Conservation (phyloP, 2,329 filamentous ascomycete species). For the Colletotrichum cordylinicola region DNA sequence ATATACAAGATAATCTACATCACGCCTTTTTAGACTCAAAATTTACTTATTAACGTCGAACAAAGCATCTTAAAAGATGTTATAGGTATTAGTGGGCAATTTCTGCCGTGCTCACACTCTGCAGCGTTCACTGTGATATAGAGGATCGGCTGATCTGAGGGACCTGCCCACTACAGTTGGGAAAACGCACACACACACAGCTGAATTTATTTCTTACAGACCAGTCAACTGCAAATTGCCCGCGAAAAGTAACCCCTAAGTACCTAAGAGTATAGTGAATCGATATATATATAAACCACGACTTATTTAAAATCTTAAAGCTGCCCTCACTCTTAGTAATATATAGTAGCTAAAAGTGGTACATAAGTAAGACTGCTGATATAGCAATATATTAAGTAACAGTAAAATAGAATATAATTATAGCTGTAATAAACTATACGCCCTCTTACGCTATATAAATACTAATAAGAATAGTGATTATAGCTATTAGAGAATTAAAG, state of each 20-base stretch:
- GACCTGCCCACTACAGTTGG: not conserved
- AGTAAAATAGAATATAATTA: not conserved
- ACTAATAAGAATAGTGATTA: conserved; percentile 54
- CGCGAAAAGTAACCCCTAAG: not conserved
- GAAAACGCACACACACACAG: not conserved
- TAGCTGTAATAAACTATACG: conserved; percentile 47
- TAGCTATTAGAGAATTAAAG: conserved; percentile 54
- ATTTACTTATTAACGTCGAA: not conserved
- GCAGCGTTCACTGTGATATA: not conserved
- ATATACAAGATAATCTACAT: not conserved
- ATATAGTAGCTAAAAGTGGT: not conserved
- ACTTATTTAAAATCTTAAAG: not conserved
- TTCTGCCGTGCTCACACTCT: not conserved
- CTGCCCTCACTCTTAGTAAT: not conserved
- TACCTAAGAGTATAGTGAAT: no score
- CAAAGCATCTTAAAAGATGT: not conserved
- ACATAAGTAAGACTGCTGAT: not conserved
- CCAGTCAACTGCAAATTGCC: not conserved
- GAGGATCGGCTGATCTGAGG: not conserved
- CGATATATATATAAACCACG: not conserved
- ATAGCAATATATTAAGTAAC: not conserved
- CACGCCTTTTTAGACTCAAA: not conserved
- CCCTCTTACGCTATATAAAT: conserved; percentile 55
- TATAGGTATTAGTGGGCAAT: not conserved
- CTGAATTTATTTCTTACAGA: not conserved